phyloP scores from a whole-genome alignment of 371 early-diverging fungal genomes.

The Lichtheimia ornata region DNA sequence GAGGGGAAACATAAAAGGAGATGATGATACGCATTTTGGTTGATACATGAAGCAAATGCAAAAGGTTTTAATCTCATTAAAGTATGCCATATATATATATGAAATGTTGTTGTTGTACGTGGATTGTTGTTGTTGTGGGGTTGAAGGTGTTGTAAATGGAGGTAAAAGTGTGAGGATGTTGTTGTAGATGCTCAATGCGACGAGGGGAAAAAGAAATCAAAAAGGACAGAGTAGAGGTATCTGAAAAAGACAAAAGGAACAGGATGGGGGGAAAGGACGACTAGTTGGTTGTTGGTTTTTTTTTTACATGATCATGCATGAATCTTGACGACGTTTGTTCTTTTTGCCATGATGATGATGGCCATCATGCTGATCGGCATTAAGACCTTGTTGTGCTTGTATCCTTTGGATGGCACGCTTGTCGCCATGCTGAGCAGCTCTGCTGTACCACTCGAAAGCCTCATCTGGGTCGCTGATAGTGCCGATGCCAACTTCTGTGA shows the following conservation, averaged over 20 bases:
- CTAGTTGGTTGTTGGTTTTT: background rate
- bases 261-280: background rate
- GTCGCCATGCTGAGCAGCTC: constrained; percentile 81
- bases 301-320: constrained; percentile 3
- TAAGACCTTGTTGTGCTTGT: constrained; percentile 29
- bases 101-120: too few species aligned
- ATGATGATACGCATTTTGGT: too few species aligned
- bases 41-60: too few species aligned
- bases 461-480: constrained; percentile 66
- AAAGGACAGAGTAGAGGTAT: too few species aligned
- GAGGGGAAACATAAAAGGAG: too few species aligned
- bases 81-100: too few species aligned
- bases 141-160: too few species aligned
- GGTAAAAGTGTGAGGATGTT: too few species aligned
- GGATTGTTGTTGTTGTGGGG: too few species aligned
- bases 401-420: constrained; percentile 61
- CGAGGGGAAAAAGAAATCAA: too few species aligned
- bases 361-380: constrained; percentile 15
- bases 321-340: constrained; percentile 1
- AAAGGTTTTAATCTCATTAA: too few species aligned
- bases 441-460: constrained; percentile 80
- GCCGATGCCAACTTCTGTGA: constrained; percentile 83
- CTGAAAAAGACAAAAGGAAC: background rate
- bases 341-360: constrained; percentile 8
- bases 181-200: too few species aligned